Evolutionary conservation across 495 filamentous ascomycete genomes (phyloP).

Genomic region (Jackrogersella minutella): DNA sequence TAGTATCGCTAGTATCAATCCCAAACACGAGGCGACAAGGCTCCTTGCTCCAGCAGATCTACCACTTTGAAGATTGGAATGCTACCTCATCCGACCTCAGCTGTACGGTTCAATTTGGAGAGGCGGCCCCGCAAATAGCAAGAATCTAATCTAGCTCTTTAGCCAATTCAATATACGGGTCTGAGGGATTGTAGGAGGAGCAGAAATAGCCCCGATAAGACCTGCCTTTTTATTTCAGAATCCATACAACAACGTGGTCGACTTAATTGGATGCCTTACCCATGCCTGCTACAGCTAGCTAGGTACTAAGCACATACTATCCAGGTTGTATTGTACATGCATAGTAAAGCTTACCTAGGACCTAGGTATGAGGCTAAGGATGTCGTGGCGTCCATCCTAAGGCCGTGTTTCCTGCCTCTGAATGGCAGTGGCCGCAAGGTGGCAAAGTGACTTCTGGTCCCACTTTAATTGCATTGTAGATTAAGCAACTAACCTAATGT

Average conservation of each 20-base stretch:
- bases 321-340: no score
- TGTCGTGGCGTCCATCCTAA: no score
- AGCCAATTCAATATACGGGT: neutral
- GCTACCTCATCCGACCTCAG: conserved; percentile 7
- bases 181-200: conserved; percentile 1
- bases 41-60: conserved; percentile 2
- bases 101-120: neutral
- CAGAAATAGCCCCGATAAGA: conserved; percentile 10
- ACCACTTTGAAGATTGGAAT: neutral
- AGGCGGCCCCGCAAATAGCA: neutral
- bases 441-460: no score
- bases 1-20: conserved; percentile 3
- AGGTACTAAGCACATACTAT: no score
- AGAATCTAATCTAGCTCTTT: neutral
- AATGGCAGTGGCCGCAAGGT: no score
- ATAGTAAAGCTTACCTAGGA: no score
- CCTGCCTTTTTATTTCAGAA: neutral
- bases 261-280: neutral
- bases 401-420: no score
- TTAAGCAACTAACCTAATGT: no score
- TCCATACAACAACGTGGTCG: neutral
- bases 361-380: neutral
- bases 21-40: conserved; percentile 4
- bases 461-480: no score
- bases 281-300: neutral